Percentiles rank a stretch among this genome's conserved stretches.
Evolutionary conservation across 1,284 basidiomycete species (phyloP).

Genomic region (Porodaedalea pini): DNA sequence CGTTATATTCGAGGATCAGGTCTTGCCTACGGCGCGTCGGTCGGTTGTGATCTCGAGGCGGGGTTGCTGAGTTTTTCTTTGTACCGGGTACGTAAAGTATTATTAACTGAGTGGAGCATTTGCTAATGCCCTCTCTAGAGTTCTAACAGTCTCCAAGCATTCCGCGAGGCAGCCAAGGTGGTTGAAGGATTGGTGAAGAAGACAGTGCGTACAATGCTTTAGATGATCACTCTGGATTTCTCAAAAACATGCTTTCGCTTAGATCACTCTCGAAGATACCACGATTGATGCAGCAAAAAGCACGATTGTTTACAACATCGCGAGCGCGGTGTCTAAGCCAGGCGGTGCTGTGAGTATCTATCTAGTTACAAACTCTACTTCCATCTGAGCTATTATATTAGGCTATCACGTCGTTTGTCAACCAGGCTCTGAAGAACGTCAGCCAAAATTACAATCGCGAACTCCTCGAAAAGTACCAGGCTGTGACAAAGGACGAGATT

Average conservation of each 20-base stretch:
- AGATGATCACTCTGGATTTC: neutral
- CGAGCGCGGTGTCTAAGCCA: conserved; percentile 80
- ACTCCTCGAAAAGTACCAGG: conserved; percentile 75
- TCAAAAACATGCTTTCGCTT: neutral
- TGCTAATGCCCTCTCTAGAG: conserved; percentile 47
- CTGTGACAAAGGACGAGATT: conserved; percentile 77
- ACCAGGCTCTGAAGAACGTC: conserved; percentile 83
- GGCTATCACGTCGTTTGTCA: conserved; percentile 79
- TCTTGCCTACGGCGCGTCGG: conserved; percentile 88
- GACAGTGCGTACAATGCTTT: conserved; percentile 51
- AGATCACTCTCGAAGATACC: conserved; percentile 82
- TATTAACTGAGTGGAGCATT: neutral
- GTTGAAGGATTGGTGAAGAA: conserved; percentile 75
- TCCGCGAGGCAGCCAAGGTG: conserved; percentile 75
- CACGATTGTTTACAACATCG: conserved; percentile 82
- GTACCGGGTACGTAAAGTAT: conserved; percentile 60
- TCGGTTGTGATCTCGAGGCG: conserved; percentile 77
- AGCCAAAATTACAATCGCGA: conserved; percentile 70
- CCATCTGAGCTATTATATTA: conserved; percentile 28
- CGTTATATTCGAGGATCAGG: conserved; percentile 87
- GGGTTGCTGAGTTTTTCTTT: conserved; percentile 81
- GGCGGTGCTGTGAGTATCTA: conserved; percentile 66
- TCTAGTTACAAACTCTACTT: neutral
- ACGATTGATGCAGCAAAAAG: conserved; percentile 91
- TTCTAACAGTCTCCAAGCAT: conserved; percentile 85